These are phyloP conservation scores for Termitomyces sp. DNA, from an alignment of 768 basidiomycete genomes.

Conservation along the genomic window DNA sequence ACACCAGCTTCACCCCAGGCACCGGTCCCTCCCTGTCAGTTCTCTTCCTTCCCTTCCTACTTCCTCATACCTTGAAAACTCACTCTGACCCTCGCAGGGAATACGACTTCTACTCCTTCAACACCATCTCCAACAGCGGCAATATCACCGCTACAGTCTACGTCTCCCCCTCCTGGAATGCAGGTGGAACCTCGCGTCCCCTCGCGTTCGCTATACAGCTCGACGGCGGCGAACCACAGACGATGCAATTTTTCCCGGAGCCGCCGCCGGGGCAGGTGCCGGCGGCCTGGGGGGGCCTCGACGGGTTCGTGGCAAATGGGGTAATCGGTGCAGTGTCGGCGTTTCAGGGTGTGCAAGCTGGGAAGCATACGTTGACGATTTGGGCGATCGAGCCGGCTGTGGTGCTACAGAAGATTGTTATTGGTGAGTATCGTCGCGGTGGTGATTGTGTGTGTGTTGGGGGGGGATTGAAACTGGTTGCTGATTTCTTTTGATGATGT, in stretches of 20 bases:
- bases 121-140: conserved; percentile 34
- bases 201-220: conserved; percentile 49
- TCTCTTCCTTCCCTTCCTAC: background rate
- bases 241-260: conserved; percentile 43
- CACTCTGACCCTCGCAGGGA: conserved; percentile 26
- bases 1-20: conserved; percentile 57
- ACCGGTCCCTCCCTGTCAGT: conserved; percentile 57
- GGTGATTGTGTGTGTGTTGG: too few relatives aligned
- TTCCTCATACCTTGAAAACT: too few relatives aligned
- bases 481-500: conserved; percentile 1
- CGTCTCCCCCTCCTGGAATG: conserved; percentile 53
- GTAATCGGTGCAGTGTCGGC: conserved; percentile 39
- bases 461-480: background rate
- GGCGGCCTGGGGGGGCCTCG: conserved; percentile 39
- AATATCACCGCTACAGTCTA: conserved; percentile 46
- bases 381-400: conserved; percentile 59
- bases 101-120: conserved; percentile 66
- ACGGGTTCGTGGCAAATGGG: conserved; percentile 53
- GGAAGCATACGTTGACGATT: conserved; percentile 56
- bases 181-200: conserved; percentile 45
- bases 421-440: conserved; percentile 31
- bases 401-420: conserved; percentile 59
- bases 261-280: conserved; percentile 44
- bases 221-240: conserved; percentile 39
- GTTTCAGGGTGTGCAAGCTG: conserved; percentile 40